These are phyloP conservation scores for Paracorniculantispora psalliotae DNA, from an alignment of 2,329 filamentous ascomycete species.

Conservation along the genomic window DNA sequence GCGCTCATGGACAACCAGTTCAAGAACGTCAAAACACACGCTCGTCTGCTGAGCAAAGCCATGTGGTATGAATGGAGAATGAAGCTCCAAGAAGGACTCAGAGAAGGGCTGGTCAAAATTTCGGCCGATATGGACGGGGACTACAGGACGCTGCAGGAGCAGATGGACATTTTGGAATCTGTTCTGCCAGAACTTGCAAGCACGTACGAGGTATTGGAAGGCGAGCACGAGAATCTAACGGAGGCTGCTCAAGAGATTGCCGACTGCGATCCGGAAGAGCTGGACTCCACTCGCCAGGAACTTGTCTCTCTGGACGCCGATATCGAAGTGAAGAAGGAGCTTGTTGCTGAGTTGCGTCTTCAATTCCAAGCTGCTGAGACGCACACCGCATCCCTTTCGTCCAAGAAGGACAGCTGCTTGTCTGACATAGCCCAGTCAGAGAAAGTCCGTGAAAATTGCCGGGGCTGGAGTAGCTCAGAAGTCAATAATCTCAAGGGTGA, in stretches of 20 bases:
- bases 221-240: slow-evolving; percentile 63
- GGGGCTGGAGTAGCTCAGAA: slow-evolving; percentile 82
- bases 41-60: slow-evolving; percentile 83
- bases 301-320: slow-evolving; percentile 61
- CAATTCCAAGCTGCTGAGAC: slow-evolving; percentile 64
- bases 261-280: slow-evolving; percentile 74
- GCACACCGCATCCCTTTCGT: slow-evolving; percentile 55
- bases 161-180: slow-evolving; percentile 62
- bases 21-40: slow-evolving; percentile 93
- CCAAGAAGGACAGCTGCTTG: slow-evolving; percentile 64
- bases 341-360: slow-evolving; percentile 61
- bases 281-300: slow-evolving; percentile 66
- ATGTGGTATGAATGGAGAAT: slow-evolving; percentile 99
- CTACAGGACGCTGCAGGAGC: slow-evolving; percentile 58
- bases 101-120: slow-evolving; percentile 72
- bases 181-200: slow-evolving; percentile 61
- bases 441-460: slow-evolving; percentile 76
- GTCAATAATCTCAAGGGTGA: slow-evolving; percentile 73
- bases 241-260: slow-evolving; percentile 69
- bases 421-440: slow-evolving; percentile 79
- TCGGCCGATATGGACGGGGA: slow-evolving; percentile 73
- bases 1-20: slow-evolving; percentile 92
- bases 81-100: slow-evolving; percentile 76
- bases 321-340: slow-evolving; percentile 62
- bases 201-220: slow-evolving; percentile 55